Evolutionary conservation across 345 rosid genomes (phyloP).

Genomic region (Boechera stricta): DNA sequence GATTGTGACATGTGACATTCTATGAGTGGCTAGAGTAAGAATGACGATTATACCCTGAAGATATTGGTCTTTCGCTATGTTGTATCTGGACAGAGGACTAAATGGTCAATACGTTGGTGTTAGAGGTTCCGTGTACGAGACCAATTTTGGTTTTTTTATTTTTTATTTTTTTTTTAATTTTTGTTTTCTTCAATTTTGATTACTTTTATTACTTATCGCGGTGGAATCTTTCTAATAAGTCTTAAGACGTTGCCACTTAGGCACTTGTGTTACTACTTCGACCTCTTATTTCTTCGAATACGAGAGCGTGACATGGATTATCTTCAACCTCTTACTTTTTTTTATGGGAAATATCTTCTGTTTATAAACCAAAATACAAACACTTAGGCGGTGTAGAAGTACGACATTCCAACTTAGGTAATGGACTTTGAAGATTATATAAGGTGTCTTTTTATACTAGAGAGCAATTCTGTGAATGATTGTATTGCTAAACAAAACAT

Average conservation of each 20-base stretch:
- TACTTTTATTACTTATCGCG: not conserved
- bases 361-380: not conserved
- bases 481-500: not conserved
- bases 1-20: not conserved
- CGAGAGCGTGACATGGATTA: slow-evolving; percentile 28
- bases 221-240: slow-evolving; percentile 14
- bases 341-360: slow-evolving; percentile 4
- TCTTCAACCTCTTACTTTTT: slow-evolving; percentile 25
- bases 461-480: not conserved
- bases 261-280: not conserved
- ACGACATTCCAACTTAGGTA: not conserved
- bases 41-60: not conserved
- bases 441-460: not conserved
- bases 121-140: slow-evolving; percentile 44
- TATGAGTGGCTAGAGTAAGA: fast-evolving
- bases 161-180: not conserved
- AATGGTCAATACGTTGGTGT: slow-evolving; percentile 23
- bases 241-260: slow-evolving; percentile 26
- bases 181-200: not conserved
- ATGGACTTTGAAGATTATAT: not conserved
- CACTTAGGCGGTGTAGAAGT: not conserved
- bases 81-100: slow-evolving; percentile 14
- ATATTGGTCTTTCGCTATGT: not conserved
- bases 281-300: slow-evolving; percentile 23
- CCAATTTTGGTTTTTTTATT: slow-evolving; percentile 9